Base-by-base conservation (phyloP, 371 early-diverging fungal species). In the Quaeritorhiza haematococci region DNA sequence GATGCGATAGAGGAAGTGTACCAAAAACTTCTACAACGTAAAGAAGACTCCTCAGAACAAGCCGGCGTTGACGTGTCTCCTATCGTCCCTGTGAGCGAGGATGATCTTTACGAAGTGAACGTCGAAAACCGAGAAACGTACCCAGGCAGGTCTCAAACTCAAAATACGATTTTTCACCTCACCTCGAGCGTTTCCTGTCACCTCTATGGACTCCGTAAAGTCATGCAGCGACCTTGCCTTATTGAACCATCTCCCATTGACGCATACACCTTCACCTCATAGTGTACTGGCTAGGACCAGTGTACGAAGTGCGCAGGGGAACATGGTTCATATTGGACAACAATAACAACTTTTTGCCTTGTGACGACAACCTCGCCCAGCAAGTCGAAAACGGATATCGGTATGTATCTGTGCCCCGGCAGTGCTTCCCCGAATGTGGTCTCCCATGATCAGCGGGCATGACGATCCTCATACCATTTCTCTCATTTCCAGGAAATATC, bases 231-330 rank as follows among this genome's bases (percentile, higher is more conserved):
- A 1, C 27, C 24, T 15, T 26, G 15, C 43, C 41, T 44, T 38
- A 26, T 24, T 42, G 28, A 4, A 10, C 49, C 34, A 10, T 17
- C 5, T 51, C 46, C 21, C 27, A 42, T 32, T 59, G 24, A 59
- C 41, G 23, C 7, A 15, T 5, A 33, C 27, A 7, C 32, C 10
- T 34, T n/a, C 21, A 56, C 71, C n/a, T 13, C n/a, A 10, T n/a
- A 74, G 78, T 92, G 17, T 92, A 88, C 56, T 91, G 93, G 93
- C 73, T 80, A 35, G 93, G 93, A 0, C 82, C 89, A 1, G 78
- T 76, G 6, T 90, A 82, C 63, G 91, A 91, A 46, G 84, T 91
- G 23, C 76, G 89, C 48, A 76, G 93, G 35, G 89, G 88, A 3
- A 82, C 84, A 0, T 92, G 92, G 92, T 92, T 91, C 69, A 71